Conservation (phyloP, 805 yeast genomes). For the Ogataea wickerhamii region DNA sequence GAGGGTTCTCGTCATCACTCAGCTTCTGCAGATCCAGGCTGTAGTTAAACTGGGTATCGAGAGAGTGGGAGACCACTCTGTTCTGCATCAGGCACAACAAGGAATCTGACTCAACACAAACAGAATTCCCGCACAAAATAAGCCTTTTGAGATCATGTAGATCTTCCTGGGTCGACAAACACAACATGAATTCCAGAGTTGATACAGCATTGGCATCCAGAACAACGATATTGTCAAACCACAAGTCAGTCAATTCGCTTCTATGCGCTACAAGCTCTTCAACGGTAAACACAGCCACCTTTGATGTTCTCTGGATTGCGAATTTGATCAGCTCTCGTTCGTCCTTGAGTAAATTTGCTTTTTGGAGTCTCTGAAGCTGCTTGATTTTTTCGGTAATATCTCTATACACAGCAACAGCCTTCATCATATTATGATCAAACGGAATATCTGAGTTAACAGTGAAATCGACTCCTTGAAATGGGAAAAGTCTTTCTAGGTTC, state of each 20-base stretch:
- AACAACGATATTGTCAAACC: conserved; percentile 31
- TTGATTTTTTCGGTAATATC: conserved; percentile 14
- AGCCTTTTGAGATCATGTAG: conserved; percentile 23
- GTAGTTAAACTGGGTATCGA: conserved; percentile 6
- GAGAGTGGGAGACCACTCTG: no score
- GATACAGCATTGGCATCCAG: conserved; percentile 33
- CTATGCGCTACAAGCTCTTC: conserved; percentile 5
- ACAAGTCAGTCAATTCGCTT: background rate
- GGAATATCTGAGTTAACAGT: conserved; percentile 14
- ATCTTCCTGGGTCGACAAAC: conserved; percentile 20
- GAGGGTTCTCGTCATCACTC: background rate
- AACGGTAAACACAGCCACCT: conserved; percentile 2
- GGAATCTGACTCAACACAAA: conserved; percentile 2
- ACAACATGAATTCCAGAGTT: conserved; percentile 31
- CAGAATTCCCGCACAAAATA: conserved; percentile 35
- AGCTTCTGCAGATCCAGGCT: conserved; percentile 3
- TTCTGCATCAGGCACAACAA: background rate
- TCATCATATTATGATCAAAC: conserved; percentile 6
- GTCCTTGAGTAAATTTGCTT: background rate
- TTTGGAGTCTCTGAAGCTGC: conserved; percentile 9
- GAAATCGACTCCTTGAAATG: conserved; percentile 28
- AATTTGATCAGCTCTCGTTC: background rate
- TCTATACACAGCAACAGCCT: conserved; percentile 4
- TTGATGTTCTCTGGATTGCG: conserved; percentile 1
- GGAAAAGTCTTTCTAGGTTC: conserved; percentile 22